These are phyloP conservation scores for Ophioceras dolichostomum DNA, from an alignment of 2,329 filamentous ascomycete genomes.

Conservation along the genomic window DNA sequence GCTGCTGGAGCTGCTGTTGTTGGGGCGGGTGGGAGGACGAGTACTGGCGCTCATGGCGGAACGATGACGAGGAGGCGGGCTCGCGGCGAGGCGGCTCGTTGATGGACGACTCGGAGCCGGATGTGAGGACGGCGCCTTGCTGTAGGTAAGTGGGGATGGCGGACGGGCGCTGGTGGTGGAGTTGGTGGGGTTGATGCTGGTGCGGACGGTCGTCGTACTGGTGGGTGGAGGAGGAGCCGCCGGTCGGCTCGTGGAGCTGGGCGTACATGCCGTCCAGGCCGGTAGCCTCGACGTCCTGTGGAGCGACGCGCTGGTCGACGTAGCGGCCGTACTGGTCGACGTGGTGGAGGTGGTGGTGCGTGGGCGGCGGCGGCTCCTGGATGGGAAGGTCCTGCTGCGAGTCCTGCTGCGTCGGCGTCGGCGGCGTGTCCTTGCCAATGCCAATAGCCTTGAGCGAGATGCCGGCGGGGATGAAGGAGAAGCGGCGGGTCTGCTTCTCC, in stretches of 20 bases:
- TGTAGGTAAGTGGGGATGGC: constrained; percentile 34
- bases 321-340: constrained; percentile 24
- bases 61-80: background rate
- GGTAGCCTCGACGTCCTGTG: constrained; percentile 12
- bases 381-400: constrained; percentile 42
- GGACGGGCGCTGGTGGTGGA: constrained; percentile 20
- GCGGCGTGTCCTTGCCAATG: constrained; percentile 39
- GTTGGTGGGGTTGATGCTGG: too few species aligned
- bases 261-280: constrained; percentile 19
- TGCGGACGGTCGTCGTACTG: constrained; percentile 18
- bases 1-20: constrained; percentile 26
- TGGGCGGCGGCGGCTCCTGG: constrained; percentile 35
- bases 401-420: constrained; percentile 28
- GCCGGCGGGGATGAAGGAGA: constrained; percentile 55
- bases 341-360: too few species aligned
- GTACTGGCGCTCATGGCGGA: constrained; percentile 22
- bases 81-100: constrained; percentile 19
- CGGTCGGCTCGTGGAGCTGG: constrained; percentile 15
- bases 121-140: constrained; percentile 32
- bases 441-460: constrained; percentile 56
- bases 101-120: constrained; percentile 41
- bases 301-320: constrained; percentile 13
- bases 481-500: constrained; percentile 49
- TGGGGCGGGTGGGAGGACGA: too few species aligned
- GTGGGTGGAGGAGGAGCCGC: constrained; percentile 9